phyloP scores from a whole-genome alignment of 2,329 filamentous ascomycete genomes.

The Knoxdaviesia proteae region DNA sequence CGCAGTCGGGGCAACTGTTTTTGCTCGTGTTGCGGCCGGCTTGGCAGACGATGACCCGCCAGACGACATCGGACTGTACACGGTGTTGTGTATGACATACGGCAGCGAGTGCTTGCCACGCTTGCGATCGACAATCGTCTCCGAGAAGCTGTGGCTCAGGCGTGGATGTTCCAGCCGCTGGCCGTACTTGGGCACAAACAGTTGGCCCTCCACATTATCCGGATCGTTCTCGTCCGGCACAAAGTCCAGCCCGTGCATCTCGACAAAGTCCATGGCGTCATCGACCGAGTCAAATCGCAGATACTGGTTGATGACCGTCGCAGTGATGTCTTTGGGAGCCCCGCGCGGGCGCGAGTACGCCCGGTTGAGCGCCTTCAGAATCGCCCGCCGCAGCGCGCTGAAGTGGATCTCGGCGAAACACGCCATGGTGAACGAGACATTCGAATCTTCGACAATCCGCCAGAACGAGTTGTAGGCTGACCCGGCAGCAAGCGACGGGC shows the following conservation, averaged over 20 bases:
- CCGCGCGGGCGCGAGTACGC: slow-evolving; percentile 35
- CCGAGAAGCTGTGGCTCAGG: slow-evolving; percentile 34
- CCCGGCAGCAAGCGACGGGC: slow-evolving; percentile 25
- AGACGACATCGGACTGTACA: slow-evolving; percentile 13
- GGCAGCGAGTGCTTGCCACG: slow-evolving; percentile 29
- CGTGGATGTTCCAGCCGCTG: slow-evolving; percentile 24
- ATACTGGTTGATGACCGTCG: slow-evolving; percentile 30
- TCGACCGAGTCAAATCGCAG: slow-evolving; percentile 46
- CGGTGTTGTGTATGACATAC: slow-evolving; percentile 32
- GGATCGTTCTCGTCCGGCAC: slow-evolving; percentile 14
- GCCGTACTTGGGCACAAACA: slow-evolving; percentile 23
- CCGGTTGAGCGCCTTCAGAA: slow-evolving; percentile 31
- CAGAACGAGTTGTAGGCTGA: slow-evolving; percentile 34
- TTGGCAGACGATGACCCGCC: too few relatives aligned
- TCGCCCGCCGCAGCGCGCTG: slow-evolving; percentile 34
- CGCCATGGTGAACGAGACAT: slow-evolving; percentile 47
- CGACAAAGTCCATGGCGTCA: slow-evolving; percentile 44
- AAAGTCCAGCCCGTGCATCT: slow-evolving; percentile 34
- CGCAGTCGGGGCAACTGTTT: background rate
- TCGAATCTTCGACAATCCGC: slow-evolving; percentile 31
- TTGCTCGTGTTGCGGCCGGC: background rate
- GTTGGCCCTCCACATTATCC: slow-evolving; percentile 15
- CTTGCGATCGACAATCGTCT: slow-evolving; percentile 36
- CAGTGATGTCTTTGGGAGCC: slow-evolving; percentile 37
- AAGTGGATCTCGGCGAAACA: slow-evolving; percentile 51